Base-by-base conservation (phyloP, 1,284 basidiomycete genomes). In the Erythrobasidium hasegawianum region DNA sequence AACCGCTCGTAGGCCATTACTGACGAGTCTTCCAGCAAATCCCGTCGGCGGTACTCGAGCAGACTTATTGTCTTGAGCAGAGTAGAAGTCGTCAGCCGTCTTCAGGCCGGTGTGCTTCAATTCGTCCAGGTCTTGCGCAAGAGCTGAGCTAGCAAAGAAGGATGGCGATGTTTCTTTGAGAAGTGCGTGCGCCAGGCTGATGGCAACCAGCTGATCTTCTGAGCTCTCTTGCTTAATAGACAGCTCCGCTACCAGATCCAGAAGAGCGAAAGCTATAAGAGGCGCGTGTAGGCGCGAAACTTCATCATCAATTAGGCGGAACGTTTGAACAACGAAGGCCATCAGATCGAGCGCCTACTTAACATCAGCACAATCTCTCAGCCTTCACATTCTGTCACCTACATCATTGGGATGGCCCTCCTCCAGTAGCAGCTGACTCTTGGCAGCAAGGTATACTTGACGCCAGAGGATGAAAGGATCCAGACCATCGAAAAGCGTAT, bases 391-490 rank as follows among this genome's bases (percentile, higher is more conserved):
- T 77, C 78, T 77, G 53, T 87, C 81, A 66, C 50, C 38, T 39
- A 68, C 62, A 57, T 55, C 62, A 4, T 38, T 18, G 33, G 60
- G 40, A 52, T 45, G 27, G 38, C 26, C 39, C 38, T 59, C 27
- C 18, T 47, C 27, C 13, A 26, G 16, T 18, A 18, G 33, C 27
- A 59, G 18, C 20, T 67, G 57, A 11, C 26, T 43, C 27, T 33
- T 57, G 18, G 78, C 77, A 2, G 82, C 79, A 18, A 77, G 75
- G 57, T 89, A 82, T 0, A 97, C 76, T 45, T 86, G 83, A 70
- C 85, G 88, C 90, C 94, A 98, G 1, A 93, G 79, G 38, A 93
- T 81, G 65, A 85, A 84, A 1, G 93, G 93, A 70, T 99, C 96
- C 9, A 94, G 83, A 7, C 90, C 88, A 75, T 97, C 94, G 72